Evolutionary conservation across 352 stramenopile genomes (phyloP), one percentile per base, ranked within the genome.

Genomic region (Phytophthora brassicae): DNA sequence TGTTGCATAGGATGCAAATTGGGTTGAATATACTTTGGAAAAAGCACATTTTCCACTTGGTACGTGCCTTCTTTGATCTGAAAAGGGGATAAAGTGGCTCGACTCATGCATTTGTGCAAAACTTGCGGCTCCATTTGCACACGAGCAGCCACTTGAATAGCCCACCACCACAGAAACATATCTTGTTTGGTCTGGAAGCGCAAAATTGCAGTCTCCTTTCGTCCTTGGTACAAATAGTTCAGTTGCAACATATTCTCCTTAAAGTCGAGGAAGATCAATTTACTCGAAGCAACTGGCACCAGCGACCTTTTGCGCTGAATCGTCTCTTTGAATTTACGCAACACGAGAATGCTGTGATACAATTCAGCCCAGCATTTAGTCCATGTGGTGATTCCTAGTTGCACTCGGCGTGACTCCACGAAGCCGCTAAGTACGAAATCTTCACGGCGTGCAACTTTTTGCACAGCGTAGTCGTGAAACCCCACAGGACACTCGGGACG

Each of bases 91-190:
- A 85, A 31, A 13, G 62, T 77, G 13, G 60, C 60, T 5, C 67
- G 75, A 63, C 70, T 74, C 62, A 87, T 74, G 13, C 75, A 75
- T 26, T 83, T 72, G 46, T 86, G 66, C 23, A 85, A 59, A 28
- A 81, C 44, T 53, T 82, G 67, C 13, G 61, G 63, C 54, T 85
- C 74, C 36, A 82, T 68, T 3, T 66, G 66, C 26, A 79, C 72
- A 29, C 60, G 78, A 12, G 77, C 77, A 0, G 81, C 72, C 46
- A 92, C 67, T 56, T 90, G 81, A 24, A 92, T 76, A 2, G 70
- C 72, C 79, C 79, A 92, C 81, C 81, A 92, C 84, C 84, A 92
- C 2, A 89, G 55, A 41, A 90, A 91, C 56, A 92, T 68, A 54
- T 89, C 78, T 17, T 66, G 58, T 47, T 82, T 81, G 50, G 62